Conservation (phyloP, 495 filamentous ascomycete genomes). For the Penicillium subrubescens region DNA sequence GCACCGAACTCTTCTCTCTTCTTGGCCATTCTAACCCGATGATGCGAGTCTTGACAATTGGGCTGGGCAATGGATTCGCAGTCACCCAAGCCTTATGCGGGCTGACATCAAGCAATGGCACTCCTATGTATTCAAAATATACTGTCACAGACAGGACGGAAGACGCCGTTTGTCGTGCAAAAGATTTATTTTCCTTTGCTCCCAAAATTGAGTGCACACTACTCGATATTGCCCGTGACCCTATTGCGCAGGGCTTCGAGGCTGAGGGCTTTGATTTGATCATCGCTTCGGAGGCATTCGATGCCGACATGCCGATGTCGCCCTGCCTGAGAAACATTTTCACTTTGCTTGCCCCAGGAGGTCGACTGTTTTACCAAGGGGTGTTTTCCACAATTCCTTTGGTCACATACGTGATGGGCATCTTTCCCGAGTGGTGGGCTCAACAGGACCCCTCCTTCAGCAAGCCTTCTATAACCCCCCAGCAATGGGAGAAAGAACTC, state of each 20-base stretch:
- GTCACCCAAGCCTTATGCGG: neutral
- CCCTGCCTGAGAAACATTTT: neutral
- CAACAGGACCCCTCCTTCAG: neutral
- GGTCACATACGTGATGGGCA: neutral
- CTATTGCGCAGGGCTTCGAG: neutral
- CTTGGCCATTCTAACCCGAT: slow-evolving; percentile 2
- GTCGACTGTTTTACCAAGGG: neutral
- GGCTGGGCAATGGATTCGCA: neutral
- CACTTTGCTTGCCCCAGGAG: neutral
- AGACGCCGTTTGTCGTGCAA: neutral
- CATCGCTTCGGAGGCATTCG: slow-evolving; percentile 1
- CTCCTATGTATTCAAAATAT: slow-evolving; percentile 1
- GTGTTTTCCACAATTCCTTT: neutral
- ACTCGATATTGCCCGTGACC: neutral
- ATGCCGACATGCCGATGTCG: slow-evolving; percentile 1
- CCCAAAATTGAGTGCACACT: neutral
- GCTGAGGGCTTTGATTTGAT: slow-evolving; percentile 6
- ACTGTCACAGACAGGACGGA: neutral
- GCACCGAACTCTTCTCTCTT: neutral
- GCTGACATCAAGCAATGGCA: neutral
- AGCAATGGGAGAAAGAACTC: neutral
- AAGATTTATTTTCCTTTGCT: neutral
- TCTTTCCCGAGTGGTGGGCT: neutral
- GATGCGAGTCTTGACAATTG: neutral
- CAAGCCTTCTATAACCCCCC: neutral